Conservation (phyloP, 345 rosid species). For the Syzygium aqueum region DNA sequence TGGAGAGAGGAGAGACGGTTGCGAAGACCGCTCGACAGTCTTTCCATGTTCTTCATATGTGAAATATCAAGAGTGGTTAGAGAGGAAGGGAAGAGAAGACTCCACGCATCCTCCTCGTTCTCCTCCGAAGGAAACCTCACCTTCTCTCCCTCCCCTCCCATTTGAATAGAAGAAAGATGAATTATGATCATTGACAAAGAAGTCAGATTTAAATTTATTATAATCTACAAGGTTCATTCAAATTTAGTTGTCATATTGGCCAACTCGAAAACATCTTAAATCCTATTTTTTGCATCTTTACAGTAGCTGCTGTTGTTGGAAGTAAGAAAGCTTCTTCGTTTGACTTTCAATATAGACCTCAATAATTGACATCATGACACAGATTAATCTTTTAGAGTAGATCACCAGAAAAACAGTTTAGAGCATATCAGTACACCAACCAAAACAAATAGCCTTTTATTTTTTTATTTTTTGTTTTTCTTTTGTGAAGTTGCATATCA, state of each 20-base stretch:
- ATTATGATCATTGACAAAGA: too few species aligned
- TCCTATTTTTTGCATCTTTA: neutral
- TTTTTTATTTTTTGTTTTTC: neutral
- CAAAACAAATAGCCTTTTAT: neutral
- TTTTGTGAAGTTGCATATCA: neutral
- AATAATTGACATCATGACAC: neutral
- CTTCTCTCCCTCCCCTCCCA: too few species aligned
- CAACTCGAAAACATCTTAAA: neutral
- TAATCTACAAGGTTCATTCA: neutral
- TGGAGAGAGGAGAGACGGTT: too few species aligned
- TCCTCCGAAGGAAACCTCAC: too few species aligned
- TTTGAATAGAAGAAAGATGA: too few species aligned
- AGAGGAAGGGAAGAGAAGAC: too few species aligned
- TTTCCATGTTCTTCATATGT: too few species aligned
- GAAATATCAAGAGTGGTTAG: too few species aligned
- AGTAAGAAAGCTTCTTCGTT: neutral
- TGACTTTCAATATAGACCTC: neutral
- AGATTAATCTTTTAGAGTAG: neutral
- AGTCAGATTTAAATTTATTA: neutral
- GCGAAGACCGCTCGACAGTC: too few species aligned
- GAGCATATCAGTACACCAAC: neutral
- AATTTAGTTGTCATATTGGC: neutral
- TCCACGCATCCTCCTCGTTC: too few species aligned
- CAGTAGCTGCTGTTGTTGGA: neutral
- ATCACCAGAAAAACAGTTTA: neutral